phyloP scores from a whole-genome alignment of 768 basidiomycete genomes.

The Harrya chromipes region DNA sequence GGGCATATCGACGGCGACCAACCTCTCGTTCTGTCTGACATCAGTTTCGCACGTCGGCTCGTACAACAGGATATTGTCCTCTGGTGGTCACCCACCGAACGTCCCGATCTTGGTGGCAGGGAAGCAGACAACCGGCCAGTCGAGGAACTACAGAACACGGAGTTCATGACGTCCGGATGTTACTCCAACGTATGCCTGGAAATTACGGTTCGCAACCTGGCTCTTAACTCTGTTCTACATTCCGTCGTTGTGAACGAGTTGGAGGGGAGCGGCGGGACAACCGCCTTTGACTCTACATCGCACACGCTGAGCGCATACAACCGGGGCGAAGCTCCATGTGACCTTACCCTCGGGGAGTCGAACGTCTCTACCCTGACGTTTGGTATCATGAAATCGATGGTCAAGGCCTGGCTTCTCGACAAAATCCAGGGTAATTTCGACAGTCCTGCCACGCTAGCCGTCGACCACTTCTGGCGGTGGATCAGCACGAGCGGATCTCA shows the following conservation, averaged over 20 bases:
- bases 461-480: slow-evolving; percentile 99
- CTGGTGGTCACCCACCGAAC: slow-evolving; percentile 93
- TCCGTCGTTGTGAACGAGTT: slow-evolving; percentile 95
- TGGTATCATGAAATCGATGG: slow-evolving; percentile 77
- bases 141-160: slow-evolving; percentile 80
- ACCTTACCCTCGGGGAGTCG: slow-evolving; percentile 84
- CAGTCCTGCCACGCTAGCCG: slow-evolving; percentile 63
- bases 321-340: slow-evolving; percentile 53
- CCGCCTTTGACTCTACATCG: slow-evolving; percentile 91
- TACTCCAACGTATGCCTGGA: slow-evolving; percentile 94
- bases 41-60: slow-evolving; percentile 86
- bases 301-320: slow-evolving; percentile 89
- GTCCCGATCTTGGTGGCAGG: slow-evolving; percentile 90
- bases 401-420: slow-evolving; percentile 89
- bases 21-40: slow-evolving; percentile 81
- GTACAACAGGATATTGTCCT: slow-evolving; percentile 86
- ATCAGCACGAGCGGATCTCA: slow-evolving; percentile 79
- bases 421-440: slow-evolving; percentile 67
- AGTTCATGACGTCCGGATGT: slow-evolving; percentile 80
- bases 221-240: slow-evolving; percentile 91
- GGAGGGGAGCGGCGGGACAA: slow-evolving; percentile 91
- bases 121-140: slow-evolving; percentile 79
- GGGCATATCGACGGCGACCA: slow-evolving; percentile 93
- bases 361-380: slow-evolving; percentile 87
- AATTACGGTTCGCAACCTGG: slow-evolving; percentile 85